These are phyloP conservation scores for Boletellus ananiceps DNA, from an alignment of 768 basidiomycete genomes.

Conservation along the genomic window DNA sequence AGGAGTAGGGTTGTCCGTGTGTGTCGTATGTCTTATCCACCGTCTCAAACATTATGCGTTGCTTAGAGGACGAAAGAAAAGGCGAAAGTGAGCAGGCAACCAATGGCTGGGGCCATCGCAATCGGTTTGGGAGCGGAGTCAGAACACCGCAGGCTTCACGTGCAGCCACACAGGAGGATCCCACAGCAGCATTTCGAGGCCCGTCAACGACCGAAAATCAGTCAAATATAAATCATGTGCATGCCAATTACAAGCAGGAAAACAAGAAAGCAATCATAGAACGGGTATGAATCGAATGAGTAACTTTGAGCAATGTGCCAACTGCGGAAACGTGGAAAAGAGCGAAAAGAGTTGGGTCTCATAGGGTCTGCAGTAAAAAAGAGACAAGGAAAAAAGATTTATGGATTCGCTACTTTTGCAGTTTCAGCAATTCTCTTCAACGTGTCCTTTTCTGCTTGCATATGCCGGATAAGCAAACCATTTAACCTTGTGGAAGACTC, in stretches of 20 bases:
- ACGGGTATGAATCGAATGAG: slow-evolving; percentile 25
- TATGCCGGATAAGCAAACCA: slow-evolving; percentile 77
- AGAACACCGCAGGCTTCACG: slow-evolving; percentile 29
- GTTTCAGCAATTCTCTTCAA: slow-evolving; percentile 68
- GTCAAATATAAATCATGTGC: slow-evolving; percentile 21
- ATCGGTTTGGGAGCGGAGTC: slow-evolving; percentile 31
- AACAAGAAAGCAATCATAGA: slow-evolving; percentile 17
- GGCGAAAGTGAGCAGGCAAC: slow-evolving; percentile 7
- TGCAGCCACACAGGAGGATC: slow-evolving; percentile 15
- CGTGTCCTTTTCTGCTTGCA: slow-evolving; percentile 78
- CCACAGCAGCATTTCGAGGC: not conserved
- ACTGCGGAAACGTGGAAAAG: slow-evolving; percentile 4
- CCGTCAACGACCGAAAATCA: slow-evolving; percentile 2
- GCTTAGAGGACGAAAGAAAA: slow-evolving; percentile 10
- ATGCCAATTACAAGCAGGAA: slow-evolving; percentile 25
- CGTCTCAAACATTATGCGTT: slow-evolving; percentile 12
- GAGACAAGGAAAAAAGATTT: slow-evolving; percentile 4
- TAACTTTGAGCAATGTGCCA: slow-evolving; percentile 5
- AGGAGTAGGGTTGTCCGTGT: slow-evolving; percentile 57
- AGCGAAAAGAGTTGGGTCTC: slow-evolving; percentile 7
- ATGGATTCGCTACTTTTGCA: slow-evolving; percentile 32
- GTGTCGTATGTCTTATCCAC: slow-evolving; percentile 26
- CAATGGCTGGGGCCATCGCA: slow-evolving; percentile 19
- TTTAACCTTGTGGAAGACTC: slow-evolving; percentile 66
- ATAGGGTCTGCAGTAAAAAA: slow-evolving; percentile 13